Evolutionary conservation across 2,329 filamentous ascomycete species (phyloP).

Genomic region (Thielaviopsis populi): DNA sequence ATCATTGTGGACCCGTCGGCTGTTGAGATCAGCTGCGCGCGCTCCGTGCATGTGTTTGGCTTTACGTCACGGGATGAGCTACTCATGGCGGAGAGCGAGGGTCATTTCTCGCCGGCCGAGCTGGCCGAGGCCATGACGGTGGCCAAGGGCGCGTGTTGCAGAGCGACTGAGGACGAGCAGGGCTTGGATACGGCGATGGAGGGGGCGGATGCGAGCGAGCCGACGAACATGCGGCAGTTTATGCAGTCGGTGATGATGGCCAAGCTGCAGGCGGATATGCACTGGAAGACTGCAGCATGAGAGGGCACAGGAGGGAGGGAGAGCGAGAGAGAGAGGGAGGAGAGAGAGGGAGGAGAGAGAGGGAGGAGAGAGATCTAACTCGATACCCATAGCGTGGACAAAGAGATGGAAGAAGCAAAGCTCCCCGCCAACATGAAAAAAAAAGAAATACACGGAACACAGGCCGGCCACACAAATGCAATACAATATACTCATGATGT

Average conservation of each 20-base stretch:
- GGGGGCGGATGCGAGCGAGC: slow-evolving; percentile 29
- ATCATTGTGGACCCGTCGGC: slow-evolving; percentile 47
- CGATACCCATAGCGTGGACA: not conserved
- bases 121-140: slow-evolving; percentile 58
- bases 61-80: slow-evolving; percentile 63
- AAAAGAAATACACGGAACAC: slow-evolving; percentile 8
- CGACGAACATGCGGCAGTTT: slow-evolving; percentile 42
- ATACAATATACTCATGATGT: slow-evolving; percentile 4
- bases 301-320: not conserved
- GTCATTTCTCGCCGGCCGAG: slow-evolving; percentile 55
- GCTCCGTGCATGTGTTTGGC: slow-evolving; percentile 67
- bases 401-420: not conserved
- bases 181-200: slow-evolving; percentile 31
- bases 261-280: slow-evolving; percentile 38
- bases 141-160: slow-evolving; percentile 51
- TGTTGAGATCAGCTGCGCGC: slow-evolving; percentile 44
- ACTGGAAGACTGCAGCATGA: slow-evolving; percentile 33
- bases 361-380: not conserved
- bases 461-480: not conserved
- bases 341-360: not conserved
- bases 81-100: slow-evolving; percentile 68
- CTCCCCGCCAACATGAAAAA: not conserved
- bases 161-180: slow-evolving; percentile 23
- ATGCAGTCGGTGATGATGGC: slow-evolving; percentile 45
- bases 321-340: not conserved